These are phyloP conservation scores for Ceratocystis cubensis DNA, from an alignment of 2,329 filamentous ascomycete genomes.

Conservation along the genomic window DNA sequence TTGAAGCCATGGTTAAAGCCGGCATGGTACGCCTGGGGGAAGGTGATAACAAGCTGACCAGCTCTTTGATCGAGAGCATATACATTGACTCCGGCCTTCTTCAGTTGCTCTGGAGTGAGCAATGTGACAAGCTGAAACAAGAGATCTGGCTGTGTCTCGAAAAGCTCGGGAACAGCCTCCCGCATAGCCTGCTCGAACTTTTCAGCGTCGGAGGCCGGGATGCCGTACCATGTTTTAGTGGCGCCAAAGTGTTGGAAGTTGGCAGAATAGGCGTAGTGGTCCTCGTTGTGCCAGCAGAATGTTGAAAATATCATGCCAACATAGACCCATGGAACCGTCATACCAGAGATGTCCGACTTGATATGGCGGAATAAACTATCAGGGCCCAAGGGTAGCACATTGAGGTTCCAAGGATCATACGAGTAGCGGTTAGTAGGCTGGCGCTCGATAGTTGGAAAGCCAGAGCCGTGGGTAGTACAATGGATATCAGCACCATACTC, in stretches of 20 bases:
- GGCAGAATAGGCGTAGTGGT: constrained; percentile 93
- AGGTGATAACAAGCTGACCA: constrained; percentile 91
- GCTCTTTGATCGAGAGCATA: constrained; percentile 93
- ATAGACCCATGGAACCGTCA: constrained; percentile 98
- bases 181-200: constrained; percentile 94
- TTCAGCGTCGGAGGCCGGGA: constrained; percentile 82
- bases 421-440: constrained; percentile 79
- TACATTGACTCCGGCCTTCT: constrained; percentile 83
- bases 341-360: constrained; percentile 95
- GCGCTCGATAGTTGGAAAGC: constrained; percentile 87
- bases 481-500: constrained; percentile 98
- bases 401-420: constrained; percentile 89
- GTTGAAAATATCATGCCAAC: constrained; percentile 99
- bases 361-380: constrained; percentile 94
- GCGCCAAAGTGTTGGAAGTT: constrained; percentile 98
- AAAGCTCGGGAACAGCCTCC: constrained; percentile 87
- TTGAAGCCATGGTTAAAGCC: constrained; percentile 99
- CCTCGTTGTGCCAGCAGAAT: constrained; percentile 98
- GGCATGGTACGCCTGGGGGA: constrained; percentile 92
- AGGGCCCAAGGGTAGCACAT: constrained; percentile 75
- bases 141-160: constrained; percentile 91
- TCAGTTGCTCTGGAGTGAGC: constrained; percentile 80
- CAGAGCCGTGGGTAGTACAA: constrained; percentile 92
- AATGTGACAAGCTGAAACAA: constrained; percentile 96
- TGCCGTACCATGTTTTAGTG: constrained; percentile 98